phyloP scores from a whole-genome alignment of 2,329 filamentous ascomycete genomes.

The Cylindrodendrum hubeiense region DNA sequence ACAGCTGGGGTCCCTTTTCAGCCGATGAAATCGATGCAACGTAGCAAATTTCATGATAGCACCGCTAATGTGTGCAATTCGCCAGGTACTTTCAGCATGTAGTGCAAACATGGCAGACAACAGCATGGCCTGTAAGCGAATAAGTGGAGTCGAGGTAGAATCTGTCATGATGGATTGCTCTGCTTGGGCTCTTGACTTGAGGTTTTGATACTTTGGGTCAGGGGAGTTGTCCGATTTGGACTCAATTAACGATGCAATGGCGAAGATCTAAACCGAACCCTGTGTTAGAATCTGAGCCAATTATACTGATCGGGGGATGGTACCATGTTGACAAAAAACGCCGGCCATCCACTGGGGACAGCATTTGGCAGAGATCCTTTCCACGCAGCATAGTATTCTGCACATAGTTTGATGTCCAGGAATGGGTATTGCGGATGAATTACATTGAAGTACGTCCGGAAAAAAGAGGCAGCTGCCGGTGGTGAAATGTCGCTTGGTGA shows the following conservation, averaged over 20 bases:
- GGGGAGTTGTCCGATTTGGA: conserved; percentile 3
- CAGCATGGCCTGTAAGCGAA: conserved; percentile 9
- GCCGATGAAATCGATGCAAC: conserved; percentile 4
- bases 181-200: conserved; percentile 12
- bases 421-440: conserved; percentile 17
- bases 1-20: background rate
- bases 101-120: conserved; percentile 13
- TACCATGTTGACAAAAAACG: conserved; percentile 16
- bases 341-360: background rate
- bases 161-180: conserved; percentile 11
- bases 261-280: background rate
- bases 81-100: conserved; percentile 11
- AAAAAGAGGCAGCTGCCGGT: background rate
- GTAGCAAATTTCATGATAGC: conserved; percentile 8
- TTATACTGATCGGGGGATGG: background rate
- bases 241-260: conserved; percentile 1
- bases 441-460: conserved; percentile 10
- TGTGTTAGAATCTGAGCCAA: background rate
- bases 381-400: conserved; percentile 8
- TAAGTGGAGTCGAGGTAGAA: conserved; percentile 1
- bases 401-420: conserved; percentile 3
- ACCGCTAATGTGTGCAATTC: conserved; percentile 7
- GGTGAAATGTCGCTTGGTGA: conserved; percentile 3
- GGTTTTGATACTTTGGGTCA: conserved; percentile 4
- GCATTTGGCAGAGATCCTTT: background rate